Evolutionary conservation across 768 basidiomycete species (phyloP).

Genomic region (Lactarius pseudohatsudake): DNA sequence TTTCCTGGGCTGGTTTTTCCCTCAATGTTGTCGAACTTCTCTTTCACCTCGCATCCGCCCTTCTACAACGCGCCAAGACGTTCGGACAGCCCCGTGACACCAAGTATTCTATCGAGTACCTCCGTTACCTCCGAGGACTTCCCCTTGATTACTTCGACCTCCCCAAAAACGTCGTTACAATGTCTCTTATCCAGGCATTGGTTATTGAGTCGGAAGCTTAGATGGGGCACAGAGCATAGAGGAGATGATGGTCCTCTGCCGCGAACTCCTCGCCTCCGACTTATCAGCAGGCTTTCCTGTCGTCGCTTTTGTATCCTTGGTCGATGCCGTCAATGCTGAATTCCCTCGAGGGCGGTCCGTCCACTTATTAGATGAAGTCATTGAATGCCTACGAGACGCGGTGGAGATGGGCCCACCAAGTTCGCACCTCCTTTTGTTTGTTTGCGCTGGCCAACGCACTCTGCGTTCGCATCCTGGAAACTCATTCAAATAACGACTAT

Average conservation of each 20-base stretch:
- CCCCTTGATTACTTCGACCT: background rate
- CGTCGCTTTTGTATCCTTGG: background rate
- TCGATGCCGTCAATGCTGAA: background rate
- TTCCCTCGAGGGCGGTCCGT: too few relatives aligned
- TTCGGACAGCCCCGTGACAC: too few relatives aligned
- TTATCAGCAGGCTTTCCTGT: background rate
- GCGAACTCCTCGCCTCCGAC: slow-evolving; percentile 1
- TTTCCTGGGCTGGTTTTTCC: background rate
- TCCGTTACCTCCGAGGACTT: too few relatives aligned
- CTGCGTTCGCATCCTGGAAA: background rate
- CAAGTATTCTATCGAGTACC: too few relatives aligned
- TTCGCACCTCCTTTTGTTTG: background rate
- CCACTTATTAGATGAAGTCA: background rate
- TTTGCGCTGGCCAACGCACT: background rate
- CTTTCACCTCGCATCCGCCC: too few relatives aligned
- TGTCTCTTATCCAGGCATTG: background rate
- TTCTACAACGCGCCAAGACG: too few relatives aligned
- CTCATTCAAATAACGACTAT: background rate
- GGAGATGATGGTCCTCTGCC: slow-evolving; percentile 5
- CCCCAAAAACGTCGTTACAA: background rate
- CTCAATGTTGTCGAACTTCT: background rate
- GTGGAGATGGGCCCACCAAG: background rate
- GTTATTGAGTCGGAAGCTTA: background rate
- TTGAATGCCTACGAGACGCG: background rate
- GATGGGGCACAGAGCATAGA: background rate